Conservation (phyloP, 1,139 yeast genomes). For the Saccharomyces hybrid region DNA sequence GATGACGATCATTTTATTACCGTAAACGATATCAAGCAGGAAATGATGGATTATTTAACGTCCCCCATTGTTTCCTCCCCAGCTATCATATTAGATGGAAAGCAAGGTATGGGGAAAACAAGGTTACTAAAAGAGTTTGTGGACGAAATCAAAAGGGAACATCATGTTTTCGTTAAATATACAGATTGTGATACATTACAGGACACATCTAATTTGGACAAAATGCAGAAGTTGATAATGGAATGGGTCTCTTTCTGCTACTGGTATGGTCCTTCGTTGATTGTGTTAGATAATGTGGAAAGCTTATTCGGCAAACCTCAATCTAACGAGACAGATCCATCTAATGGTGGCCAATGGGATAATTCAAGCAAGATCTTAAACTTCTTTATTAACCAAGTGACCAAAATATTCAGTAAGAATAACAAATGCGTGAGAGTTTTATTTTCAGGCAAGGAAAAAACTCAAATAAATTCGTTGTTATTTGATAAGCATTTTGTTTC, state of each 20-base stretch:
- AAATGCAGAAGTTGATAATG: conserved; percentile 43
- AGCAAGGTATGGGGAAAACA: conserved; percentile 78
- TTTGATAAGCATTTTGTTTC: conserved; percentile 68
- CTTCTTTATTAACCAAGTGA: conserved; percentile 33
- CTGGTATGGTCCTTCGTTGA: conserved; percentile 74
- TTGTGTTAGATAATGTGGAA: conserved; percentile 78
- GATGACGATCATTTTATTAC: conserved; percentile 42
- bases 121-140: conserved; percentile 42
- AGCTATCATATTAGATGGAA: conserved; percentile 57
- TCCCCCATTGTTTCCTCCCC: conserved; percentile 25
- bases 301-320: conserved; percentile 44
- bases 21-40: conserved; percentile 40
- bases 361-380: neutral
- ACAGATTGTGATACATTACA: conserved; percentile 41
- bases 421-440: conserved; percentile 18
- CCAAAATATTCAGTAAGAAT: conserved; percentile 37
- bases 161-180: conserved; percentile 41
- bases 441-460: conserved; percentile 53
- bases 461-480: conserved; percentile 53
- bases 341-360: conserved; percentile 30
- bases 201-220: conserved; percentile 33
- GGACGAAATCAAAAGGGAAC: conserved; percentile 34
- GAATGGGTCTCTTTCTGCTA: conserved; percentile 54
- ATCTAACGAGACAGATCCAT: conserved; percentile 11
- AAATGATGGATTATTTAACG: conserved; percentile 38